Percentiles rank a stretch among this genome's conserved stretches.
phyloP scores from a whole-genome alignment of 2,329 filamentous ascomycete species.

The Eutypa lata region DNA sequence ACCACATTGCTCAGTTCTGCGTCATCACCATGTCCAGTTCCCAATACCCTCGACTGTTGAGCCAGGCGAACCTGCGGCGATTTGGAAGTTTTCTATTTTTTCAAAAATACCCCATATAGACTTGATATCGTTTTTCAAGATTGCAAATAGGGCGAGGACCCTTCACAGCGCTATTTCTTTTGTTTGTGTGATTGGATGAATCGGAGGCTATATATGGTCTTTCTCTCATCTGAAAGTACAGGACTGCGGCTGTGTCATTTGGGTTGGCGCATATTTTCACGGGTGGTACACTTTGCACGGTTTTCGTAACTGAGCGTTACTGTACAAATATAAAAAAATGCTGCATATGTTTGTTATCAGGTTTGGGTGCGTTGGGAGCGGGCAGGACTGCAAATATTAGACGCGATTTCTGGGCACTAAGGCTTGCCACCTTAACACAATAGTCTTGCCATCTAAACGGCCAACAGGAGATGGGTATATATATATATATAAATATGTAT shows the following conservation, averaged over 20 bases:
- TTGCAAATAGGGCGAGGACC: constrained; percentile 22
- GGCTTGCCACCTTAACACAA: neutral
- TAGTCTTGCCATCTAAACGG: neutral
- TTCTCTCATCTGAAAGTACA: constrained; percentile 2
- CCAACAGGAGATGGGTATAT: neutral
- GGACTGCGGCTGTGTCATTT: neutral
- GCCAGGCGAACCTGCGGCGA: constrained; percentile 12
- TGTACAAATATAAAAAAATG: neutral
- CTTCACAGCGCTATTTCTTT: constrained; percentile 28
- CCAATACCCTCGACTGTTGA: constrained; percentile 26
- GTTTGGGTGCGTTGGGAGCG: neutral
- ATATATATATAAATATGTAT: neutral
- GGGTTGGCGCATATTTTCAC: neutral
- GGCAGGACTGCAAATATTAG: neutral
- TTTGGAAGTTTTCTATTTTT: constrained; percentile 15
- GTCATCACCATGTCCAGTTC: constrained; percentile 21
- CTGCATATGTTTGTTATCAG: constrained; percentile 1
- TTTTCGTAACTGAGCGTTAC: neutral
- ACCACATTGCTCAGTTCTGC: constrained; percentile 21
- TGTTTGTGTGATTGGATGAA: constrained; percentile 21
- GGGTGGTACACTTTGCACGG: neutral
- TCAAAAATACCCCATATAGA: constrained; percentile 28
- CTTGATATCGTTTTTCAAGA: constrained; percentile 27
- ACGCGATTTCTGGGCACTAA: neutral
- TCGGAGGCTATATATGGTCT: constrained; percentile 3